phyloP scores from a whole-genome alignment of 805 yeast species.

The Kurtzmaniella cleridarum region DNA sequence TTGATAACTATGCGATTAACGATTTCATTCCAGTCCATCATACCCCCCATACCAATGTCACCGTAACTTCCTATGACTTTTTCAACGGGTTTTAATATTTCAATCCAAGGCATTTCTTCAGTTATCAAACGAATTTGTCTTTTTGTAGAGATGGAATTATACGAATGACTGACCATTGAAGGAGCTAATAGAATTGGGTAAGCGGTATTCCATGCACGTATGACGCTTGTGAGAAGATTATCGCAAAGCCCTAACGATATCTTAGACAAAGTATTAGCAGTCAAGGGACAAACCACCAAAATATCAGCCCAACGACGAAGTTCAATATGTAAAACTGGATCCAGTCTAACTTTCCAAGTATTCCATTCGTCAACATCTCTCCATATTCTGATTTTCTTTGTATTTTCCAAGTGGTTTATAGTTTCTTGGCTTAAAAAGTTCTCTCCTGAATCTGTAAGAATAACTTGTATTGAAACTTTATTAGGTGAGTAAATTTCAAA shows the following conservation, averaged over 20 bases:
- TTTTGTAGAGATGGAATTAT: constrained; percentile 83
- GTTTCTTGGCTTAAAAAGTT: constrained; percentile 46
- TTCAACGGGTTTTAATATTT: constrained; percentile 89
- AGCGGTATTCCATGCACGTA: constrained; percentile 93
- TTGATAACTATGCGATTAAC: constrained; percentile 78
- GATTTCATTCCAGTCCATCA: constrained; percentile 96
- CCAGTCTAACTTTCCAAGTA: constrained; percentile 76
- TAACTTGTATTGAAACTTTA: constrained; percentile 47
- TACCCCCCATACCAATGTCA: constrained; percentile 99
- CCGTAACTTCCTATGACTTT: constrained; percentile 91
- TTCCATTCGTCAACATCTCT: constrained; percentile 56
- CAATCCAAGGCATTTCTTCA: constrained; percentile 95
- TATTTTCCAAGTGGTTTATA: constrained; percentile 30
- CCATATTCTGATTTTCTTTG: constrained; percentile 47
- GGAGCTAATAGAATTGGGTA: constrained; percentile 90
- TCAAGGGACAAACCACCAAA: constrained; percentile 85
- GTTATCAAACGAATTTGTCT: constrained; percentile 69
- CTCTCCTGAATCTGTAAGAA: constrained; percentile 50
- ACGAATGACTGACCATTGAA: constrained; percentile 90
- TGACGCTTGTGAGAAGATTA: constrained; percentile 81
- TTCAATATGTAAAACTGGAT: constrained; percentile 93
- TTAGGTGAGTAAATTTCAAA: constrained; percentile 47
- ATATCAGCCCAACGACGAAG: constrained; percentile 96
- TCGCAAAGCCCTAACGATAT: constrained; percentile 90
- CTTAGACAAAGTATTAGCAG: constrained; percentile 89